These are phyloP conservation scores for Luzula sylvatica DNA, from an alignment of 176 grass and related monocot genomes.

Conservation along the genomic window DNA sequence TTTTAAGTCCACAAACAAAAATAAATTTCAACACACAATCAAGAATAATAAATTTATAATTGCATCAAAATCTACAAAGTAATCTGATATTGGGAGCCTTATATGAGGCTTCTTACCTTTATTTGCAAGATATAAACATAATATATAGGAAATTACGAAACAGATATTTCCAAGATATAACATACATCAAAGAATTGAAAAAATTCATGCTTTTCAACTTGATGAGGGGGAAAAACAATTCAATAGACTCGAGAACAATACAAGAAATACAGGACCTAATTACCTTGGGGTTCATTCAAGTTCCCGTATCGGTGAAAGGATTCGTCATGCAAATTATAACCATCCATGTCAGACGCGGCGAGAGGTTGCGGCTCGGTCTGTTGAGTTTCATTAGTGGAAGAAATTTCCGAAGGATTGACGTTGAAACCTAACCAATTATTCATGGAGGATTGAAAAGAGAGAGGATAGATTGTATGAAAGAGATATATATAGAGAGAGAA, in stretches of 20 bases:
- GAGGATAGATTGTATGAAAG: background rate
- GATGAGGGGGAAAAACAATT: background rate
- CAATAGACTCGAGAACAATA: background rate
- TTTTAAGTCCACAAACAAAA: background rate
- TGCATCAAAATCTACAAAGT: background rate
- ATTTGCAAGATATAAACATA: background rate
- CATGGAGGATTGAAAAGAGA: background rate
- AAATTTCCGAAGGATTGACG: constrained; percentile 15
- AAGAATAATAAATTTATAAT: constrained; percentile 15
- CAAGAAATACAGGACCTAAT: background rate
- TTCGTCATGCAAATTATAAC: constrained; percentile 18
- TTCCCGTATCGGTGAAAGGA: constrained; percentile 12
- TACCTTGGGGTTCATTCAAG: constrained; percentile 23
- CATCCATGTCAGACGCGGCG: background rate
- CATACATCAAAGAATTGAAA: background rate
- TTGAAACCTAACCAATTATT: constrained; percentile 22
- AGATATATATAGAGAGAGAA: background rate
- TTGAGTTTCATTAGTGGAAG: constrained; percentile 9
- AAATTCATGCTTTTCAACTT: background rate
- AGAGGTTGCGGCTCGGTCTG: background rate
- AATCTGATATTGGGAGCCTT: background rate
- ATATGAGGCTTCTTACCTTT: background rate
- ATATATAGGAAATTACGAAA: no score
- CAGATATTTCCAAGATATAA: background rate
- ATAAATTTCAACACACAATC: constrained; percentile 10